Evolutionary conservation across 1,284 basidiomycete species (phyloP), one percentile per base, ranked within the genome.

Genomic region (Cutaneotrichosporon arboriforme): DNA sequence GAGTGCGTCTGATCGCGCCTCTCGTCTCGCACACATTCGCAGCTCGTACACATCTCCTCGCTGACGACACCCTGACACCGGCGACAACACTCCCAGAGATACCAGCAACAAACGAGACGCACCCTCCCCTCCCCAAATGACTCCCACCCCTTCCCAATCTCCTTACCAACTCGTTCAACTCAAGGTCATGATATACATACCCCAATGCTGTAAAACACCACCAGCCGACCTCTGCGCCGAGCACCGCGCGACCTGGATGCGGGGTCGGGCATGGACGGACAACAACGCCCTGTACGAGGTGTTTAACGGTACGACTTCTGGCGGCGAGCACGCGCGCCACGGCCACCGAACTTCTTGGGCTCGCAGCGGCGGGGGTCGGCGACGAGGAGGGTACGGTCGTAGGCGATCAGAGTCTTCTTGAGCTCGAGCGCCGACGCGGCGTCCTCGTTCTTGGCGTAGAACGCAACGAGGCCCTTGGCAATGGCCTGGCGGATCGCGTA

Each of bases 401-500:
- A 97, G 22, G 90, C 84, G 58, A 96, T 88, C 64, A 96, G 80
- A 76, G 89, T 89, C 83, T 96, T 96, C 84, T 94, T 94, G 77
- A 97, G 77, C 78, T 93, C 91, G 77, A 97, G 83, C 23, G 96
- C 91, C 67, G 89, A 94, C 76, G 87, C 92, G 63, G 96, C 96
- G 75, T 99, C 96, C 77, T 93, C 83, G 83, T 97, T 96, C 81
- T 98, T 98, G 80, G 92, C 88, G 77, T 94, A 94, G 84, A 93
- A 77, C 49, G 94, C 96, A 70, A 99, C 90, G 63, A 98, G 79
- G 58, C 94, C 93, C 82, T 97, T 98, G 69, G 91, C 88, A 69
- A 99, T 96, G 46, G 96, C 96, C 81, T 99, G 96, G 67, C 96
- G 91, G 77, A 98, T 91, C 64, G 96, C 96, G 79, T 98, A 99